These are phyloP conservation scores for Vachellia collinsii DNA, from an alignment of 306 rosid species.

Conservation along the genomic window DNA sequence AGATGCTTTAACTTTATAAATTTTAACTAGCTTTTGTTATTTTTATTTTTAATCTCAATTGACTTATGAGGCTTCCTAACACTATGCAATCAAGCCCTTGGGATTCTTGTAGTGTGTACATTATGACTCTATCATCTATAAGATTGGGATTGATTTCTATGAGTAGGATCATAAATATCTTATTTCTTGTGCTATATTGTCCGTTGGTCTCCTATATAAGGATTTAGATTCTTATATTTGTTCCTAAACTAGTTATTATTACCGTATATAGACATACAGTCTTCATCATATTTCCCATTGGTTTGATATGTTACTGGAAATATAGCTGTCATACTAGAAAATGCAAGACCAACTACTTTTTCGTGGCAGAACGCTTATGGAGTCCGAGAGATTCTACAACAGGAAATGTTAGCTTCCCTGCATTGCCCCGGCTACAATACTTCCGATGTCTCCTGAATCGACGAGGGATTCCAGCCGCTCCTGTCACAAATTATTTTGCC, in stretches of 20 bases:
- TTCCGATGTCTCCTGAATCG: conserved; percentile 85
- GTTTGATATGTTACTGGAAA: conserved; percentile 10
- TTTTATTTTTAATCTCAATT: no score
- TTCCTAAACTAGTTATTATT: background rate
- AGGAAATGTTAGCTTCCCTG: conserved; percentile 43
- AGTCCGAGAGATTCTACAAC: conserved; percentile 54
- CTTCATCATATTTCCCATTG: conserved; percentile 20
- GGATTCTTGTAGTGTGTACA: no score
- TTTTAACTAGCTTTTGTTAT: no score
- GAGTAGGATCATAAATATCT: background rate
- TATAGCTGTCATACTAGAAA: conserved; percentile 15
- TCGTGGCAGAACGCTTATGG: conserved; percentile 79
- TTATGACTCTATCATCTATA: background rate
- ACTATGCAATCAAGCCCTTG: no score
- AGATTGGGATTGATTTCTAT: background rate
- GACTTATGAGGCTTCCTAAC: no score
- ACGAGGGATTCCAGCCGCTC: conserved; percentile 89
- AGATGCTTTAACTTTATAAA: no score
- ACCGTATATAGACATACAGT: conserved; percentile 15
- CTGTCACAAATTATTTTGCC: conserved; percentile 67
- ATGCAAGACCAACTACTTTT: conserved; percentile 34
- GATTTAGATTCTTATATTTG: background rate
- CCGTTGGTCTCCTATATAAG: background rate
- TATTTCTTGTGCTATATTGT: background rate
- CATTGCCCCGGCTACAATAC: conserved; percentile 70